Base-by-base conservation (phyloP, 805 yeast genomes). In the Brettanomyces bruxellensis region DNA sequence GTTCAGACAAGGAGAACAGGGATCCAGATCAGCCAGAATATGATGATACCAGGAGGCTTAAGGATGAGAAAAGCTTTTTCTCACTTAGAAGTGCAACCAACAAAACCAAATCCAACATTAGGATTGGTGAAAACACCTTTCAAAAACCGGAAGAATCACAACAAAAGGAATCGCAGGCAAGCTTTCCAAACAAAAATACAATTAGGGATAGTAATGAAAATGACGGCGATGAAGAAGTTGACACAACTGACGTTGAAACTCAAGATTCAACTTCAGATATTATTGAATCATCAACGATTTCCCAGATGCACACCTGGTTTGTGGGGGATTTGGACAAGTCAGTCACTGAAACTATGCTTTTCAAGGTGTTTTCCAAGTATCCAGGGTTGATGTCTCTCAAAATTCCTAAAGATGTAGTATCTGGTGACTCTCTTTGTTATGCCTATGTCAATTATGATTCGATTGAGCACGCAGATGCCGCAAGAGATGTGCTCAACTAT, bases 381-480 rank as follows among this genome's bases (percentile, higher is more conserved):
- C 69, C 73, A 8, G 68, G 80, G 0, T 68, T 82, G 13, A 59
- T 72, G 12, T 75, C 85, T 4, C 78, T 79, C 30, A 83, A 81
- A 56, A 69, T 85, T 38, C 79, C 88, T 52, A 65, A 70, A 46
- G 77, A 78, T 53, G 72, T 76, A 25, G 64, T 66, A 32, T 67
- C 76, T n/a, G 74, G 74, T 24, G 64, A 70, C 43, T 76, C 89
- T 1, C 64, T 86, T 47, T 84, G 88, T 3, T 83, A 84, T 61
- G 93, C 88, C 0, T 85, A 83, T 58, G 79, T 83, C 18, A 82
- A 84, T 47, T 83, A 81, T 58, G 62, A 64, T 6, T 63, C 60
- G 4, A 67, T 68, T 40, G 55, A 62, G 8, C 82, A 76, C 45
- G 87, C 87, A 0, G 70, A 70, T 36, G 45, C 48, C 34, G 88